Percentiles rank a stretch among this genome's conserved stretches.
Evolutionary conservation across 2,329 filamentous ascomycete genomes (phyloP).

Genomic region (Geosmithia flava): DNA sequence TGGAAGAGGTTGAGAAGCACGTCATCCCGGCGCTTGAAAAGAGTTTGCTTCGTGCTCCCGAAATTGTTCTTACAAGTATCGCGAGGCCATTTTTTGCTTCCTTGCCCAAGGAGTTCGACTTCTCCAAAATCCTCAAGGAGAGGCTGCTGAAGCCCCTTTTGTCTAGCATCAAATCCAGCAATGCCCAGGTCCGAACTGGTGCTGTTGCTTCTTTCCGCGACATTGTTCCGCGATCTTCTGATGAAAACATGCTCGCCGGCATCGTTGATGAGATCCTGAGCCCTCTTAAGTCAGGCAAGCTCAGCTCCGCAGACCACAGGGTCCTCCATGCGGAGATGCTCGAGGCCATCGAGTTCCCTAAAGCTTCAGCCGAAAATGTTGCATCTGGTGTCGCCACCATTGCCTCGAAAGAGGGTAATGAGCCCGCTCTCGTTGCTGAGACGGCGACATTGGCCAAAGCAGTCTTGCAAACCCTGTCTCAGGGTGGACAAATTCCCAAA

Average conservation of each 20-base stretch:
- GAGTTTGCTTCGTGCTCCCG: slow-evolving; percentile 75
- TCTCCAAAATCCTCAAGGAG: slow-evolving; percentile 59
- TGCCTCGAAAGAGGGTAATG: slow-evolving; percentile 78
- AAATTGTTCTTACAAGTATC: slow-evolving; percentile 74
- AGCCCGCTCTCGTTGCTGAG: slow-evolving; percentile 66
- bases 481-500: slow-evolving; percentile 50
- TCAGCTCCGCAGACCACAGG: slow-evolving; percentile 75
- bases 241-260: slow-evolving; percentile 47
- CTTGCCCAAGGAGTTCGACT: slow-evolving; percentile 58
- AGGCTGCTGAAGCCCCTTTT: slow-evolving; percentile 77
- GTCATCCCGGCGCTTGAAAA: slow-evolving; percentile 79
- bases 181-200: slow-evolving; percentile 62
- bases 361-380: slow-evolving; percentile 52
- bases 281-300: slow-evolving; percentile 73
- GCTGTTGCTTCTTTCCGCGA: slow-evolving; percentile 63
- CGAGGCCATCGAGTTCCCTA: slow-evolving; percentile 46
- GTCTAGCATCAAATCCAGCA: slow-evolving; percentile 87
- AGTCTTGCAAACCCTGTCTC: slow-evolving; percentile 47
- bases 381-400: slow-evolving; percentile 53
- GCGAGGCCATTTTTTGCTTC: slow-evolving; percentile 61
- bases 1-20: slow-evolving; percentile 64
- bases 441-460: slow-evolving; percentile 58
- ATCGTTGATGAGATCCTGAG: slow-evolving; percentile 65
- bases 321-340: slow-evolving; percentile 75
- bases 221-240: slow-evolving; percentile 49